Evolutionary conservation across 768 basidiomycete genomes (phyloP).

Genomic region (Candolleomyces eurysporus): DNA sequence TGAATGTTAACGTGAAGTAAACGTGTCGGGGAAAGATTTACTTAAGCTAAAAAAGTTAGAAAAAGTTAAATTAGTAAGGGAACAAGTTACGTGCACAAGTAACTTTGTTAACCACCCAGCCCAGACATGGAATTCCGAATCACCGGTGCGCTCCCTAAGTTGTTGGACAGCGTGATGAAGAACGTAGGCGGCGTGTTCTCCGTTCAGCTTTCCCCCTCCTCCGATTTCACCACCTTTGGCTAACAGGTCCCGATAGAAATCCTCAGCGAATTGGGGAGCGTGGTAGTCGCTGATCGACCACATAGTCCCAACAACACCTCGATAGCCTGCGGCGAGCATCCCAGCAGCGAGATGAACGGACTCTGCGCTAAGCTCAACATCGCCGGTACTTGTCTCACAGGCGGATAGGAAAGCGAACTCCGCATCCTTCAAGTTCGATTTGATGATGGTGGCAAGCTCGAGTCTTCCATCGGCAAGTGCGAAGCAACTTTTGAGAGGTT

Average conservation of each 20-base stretch:
- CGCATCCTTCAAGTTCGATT: conserved; percentile 6
- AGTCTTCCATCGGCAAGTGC: conserved; percentile 18
- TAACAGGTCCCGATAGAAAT: conserved; percentile 6
- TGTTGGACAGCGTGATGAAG: conserved; percentile 6
- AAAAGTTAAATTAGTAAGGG: too few species aligned
- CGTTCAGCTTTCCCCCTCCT: background rate
- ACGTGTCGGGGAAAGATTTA: too few species aligned
- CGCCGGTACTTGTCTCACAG: conserved; percentile 35
- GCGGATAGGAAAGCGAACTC: conserved; percentile 39
- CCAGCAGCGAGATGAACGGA: conserved; percentile 37
- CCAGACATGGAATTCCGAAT: too few species aligned
- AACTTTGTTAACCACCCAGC: background rate
- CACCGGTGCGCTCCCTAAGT: background rate
- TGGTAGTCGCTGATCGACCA: conserved; percentile 29
- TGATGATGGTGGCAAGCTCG: conserved; percentile 11
- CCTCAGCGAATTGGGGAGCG: conserved; percentile 10
- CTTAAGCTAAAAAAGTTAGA: too few species aligned
- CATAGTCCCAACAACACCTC: conserved; percentile 36
- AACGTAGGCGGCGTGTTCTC: background rate
- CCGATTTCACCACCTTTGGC: background rate
- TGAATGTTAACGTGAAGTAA: too few species aligned
- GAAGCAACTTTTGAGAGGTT: conserved; percentile 25
- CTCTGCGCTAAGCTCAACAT: conserved; percentile 17
- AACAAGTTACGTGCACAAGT: too few species aligned
- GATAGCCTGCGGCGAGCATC: conserved; percentile 30